Conservation (phyloP, 768 basidiomycete genomes). For the Boletus insuetus region DNA sequence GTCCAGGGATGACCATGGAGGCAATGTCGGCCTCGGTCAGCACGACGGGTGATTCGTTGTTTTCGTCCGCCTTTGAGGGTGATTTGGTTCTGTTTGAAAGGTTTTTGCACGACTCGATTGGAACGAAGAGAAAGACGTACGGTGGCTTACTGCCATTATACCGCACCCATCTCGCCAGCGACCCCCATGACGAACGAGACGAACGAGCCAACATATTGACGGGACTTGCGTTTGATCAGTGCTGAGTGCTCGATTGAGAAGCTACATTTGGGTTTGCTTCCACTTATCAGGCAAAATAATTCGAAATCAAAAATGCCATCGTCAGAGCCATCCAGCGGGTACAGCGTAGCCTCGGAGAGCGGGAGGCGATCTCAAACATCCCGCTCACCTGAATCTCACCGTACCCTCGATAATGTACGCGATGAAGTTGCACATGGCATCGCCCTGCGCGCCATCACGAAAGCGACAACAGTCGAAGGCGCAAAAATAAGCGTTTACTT, state of each 20-base stretch:
- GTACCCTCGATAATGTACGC: constrained; percentile 59
- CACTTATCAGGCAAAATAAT: too few species aligned
- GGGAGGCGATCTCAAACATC: background rate
- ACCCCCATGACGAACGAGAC: constrained; percentile 16
- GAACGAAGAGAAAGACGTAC: constrained; percentile 14
- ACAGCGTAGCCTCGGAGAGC: constrained; percentile 1
- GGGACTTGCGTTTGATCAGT: too few species aligned
- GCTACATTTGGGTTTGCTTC: too few species aligned
- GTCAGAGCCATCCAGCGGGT: constrained; percentile 27
- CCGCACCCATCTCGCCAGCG: constrained; percentile 23
- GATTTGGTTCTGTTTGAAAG: background rate
- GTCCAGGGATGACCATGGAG: constrained; percentile 60
- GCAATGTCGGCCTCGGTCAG: constrained; percentile 43
- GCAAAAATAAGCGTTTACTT: constrained; percentile 59
- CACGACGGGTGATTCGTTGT: constrained; percentile 8
- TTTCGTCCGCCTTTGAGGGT: constrained; percentile 3
- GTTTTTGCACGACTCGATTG: background rate
- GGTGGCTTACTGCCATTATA: constrained; percentile 2
- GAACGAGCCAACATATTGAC: constrained; percentile 32
- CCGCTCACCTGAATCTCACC: constrained; percentile 10
- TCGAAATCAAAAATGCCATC: constrained; percentile 15
- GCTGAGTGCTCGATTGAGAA: too few species aligned
- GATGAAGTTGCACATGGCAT: constrained; percentile 58
- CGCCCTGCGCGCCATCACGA: constrained; percentile 51
- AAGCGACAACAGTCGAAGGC: constrained; percentile 49